Evolutionary conservation across 495 filamentous ascomycete genomes (phyloP).

Genomic region (Aspergillus cristatus): DNA sequence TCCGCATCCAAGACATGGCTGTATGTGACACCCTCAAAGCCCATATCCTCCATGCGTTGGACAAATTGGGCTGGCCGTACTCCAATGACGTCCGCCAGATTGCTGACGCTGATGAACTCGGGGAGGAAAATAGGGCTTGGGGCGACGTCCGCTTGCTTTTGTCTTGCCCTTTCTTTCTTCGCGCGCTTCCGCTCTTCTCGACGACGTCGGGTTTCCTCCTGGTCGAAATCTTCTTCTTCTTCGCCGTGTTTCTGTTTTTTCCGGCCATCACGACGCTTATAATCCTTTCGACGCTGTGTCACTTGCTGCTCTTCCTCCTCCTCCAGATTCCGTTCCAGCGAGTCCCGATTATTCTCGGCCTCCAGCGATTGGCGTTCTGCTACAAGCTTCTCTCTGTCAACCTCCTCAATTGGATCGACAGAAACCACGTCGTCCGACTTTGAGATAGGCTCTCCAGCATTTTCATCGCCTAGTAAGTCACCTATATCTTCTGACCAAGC

Average conservation of each 20-base stretch:
- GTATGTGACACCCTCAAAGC: conserved; percentile 71
- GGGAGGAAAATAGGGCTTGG: conserved; percentile 68
- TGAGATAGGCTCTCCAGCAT: too few relatives aligned
- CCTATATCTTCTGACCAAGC: too few relatives aligned
- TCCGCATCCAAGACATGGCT: conserved; percentile 84
- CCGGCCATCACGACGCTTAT: conserved; percentile 19
- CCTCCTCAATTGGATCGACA: conserved; percentile 13
- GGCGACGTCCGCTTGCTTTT: conserved; percentile 24
- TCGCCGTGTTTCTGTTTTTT: conserved; percentile 14
- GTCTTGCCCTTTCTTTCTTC: conserved; percentile 37
- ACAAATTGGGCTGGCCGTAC: conserved; percentile 66
- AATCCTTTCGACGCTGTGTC: conserved; percentile 5
- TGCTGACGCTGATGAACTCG: conserved; percentile 80
- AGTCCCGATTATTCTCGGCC: not conserved
- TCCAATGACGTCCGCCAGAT: conserved; percentile 69
- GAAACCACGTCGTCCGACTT: too few relatives aligned
- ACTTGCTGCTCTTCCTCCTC: conserved; percentile 8
- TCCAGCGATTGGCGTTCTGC: not conserved
- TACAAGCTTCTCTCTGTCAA: too few relatives aligned
- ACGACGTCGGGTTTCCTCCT: conserved; percentile 21
- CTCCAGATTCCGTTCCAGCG: conserved; percentile 6
- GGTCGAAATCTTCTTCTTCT: conserved; percentile 31
- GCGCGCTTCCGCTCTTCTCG: conserved; percentile 33
- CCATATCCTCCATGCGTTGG: conserved; percentile 56
- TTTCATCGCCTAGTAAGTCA: too few relatives aligned